Conservation (phyloP, 306 rosid species). For the Phaseolus lunatus region DNA sequence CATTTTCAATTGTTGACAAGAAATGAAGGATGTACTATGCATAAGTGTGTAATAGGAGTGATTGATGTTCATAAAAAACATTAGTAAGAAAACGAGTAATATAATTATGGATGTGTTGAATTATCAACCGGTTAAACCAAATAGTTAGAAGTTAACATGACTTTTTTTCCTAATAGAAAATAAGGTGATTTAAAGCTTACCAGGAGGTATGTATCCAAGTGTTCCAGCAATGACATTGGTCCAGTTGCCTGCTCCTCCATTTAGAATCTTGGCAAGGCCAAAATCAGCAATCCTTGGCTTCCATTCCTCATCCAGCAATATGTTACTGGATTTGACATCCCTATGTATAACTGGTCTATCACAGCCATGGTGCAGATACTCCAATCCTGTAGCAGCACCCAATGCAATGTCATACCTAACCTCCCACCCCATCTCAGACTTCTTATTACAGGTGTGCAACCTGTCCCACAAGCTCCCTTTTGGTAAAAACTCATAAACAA, state of each 20-base stretch:
- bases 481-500: slow-evolving; percentile 88
- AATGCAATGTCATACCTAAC: slow-evolving; percentile 79
- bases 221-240: slow-evolving; percentile 84
- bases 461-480: slow-evolving; percentile 93
- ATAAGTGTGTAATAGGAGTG: not conserved
- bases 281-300: slow-evolving; percentile 93
- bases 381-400: slow-evolving; percentile 92
- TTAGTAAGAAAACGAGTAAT: not conserved
- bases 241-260: slow-evolving; percentile 66
- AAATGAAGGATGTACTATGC: not conserved
- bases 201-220: slow-evolving; percentile 89
- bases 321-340: slow-evolving; percentile 90
- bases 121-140: not conserved
- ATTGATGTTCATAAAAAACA: no score
- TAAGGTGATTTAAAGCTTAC: slow-evolving; percentile 49
- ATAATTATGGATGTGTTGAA: not conserved
- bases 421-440: slow-evolving; percentile 72
- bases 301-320: slow-evolving; percentile 79
- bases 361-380: slow-evolving; percentile 85
- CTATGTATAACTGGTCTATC: slow-evolving; percentile 81
- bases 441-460: slow-evolving; percentile 64
- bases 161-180: not conserved
- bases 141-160: not conserved
- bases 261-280: slow-evolving; percentile 86
- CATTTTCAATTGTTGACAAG: not conserved